These are phyloP conservation scores for Pseudocercospora crystallina DNA, from an alignment of 2,329 filamentous ascomycete genomes.

Conservation along the genomic window DNA sequence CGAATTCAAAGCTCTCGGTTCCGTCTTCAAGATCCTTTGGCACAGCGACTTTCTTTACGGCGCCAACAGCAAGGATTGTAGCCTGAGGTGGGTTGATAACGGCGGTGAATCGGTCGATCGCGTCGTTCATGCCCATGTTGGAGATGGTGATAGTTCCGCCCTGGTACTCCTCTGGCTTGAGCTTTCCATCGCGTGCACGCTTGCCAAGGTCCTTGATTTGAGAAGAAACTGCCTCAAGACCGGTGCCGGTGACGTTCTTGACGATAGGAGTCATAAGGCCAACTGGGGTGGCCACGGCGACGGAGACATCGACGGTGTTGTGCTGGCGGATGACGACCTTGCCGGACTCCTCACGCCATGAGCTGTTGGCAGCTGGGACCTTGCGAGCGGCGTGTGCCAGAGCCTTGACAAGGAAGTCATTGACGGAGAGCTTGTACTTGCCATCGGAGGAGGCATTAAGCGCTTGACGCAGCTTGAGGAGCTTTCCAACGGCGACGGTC, in stretches of 20 bases:
- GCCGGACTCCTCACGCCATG: conserved; percentile 76
- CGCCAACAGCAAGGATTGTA: conserved; percentile 90
- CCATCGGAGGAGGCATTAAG: conserved; percentile 86
- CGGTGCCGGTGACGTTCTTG: conserved; percentile 80
- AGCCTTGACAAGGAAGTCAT: conserved; percentile 99
- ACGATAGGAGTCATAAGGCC: conserved; percentile 98
- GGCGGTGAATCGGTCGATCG: conserved; percentile 94
- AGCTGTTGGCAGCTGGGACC: conserved; percentile 93
- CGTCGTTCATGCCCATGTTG: conserved; percentile 99
- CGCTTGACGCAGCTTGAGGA: conserved; percentile 91
- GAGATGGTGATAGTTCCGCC: conserved; percentile 98
- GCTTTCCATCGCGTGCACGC: conserved; percentile 93
- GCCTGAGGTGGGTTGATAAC: conserved; percentile 99
- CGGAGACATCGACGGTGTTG: conserved; percentile 89
- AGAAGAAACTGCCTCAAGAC: conserved; percentile 82
- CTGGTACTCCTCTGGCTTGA: conserved; percentile 99
- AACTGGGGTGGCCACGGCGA: conserved; percentile 88
- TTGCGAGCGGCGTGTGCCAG: conserved; percentile 84
- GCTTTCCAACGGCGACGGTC: conserved; percentile 87
- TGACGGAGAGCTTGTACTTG: conserved; percentile 99
- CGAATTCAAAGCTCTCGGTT: conserved; percentile 73
- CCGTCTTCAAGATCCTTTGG: conserved; percentile 84
- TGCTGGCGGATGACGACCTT: conserved; percentile 82
- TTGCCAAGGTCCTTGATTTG: conserved; percentile 96
- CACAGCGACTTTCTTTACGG: conserved; percentile 90